Evolutionary conservation across 2,329 filamentous ascomycete genomes (phyloP), one percentile per base, ranked within the genome.

Genomic region (Colletotrichum incanum): DNA sequence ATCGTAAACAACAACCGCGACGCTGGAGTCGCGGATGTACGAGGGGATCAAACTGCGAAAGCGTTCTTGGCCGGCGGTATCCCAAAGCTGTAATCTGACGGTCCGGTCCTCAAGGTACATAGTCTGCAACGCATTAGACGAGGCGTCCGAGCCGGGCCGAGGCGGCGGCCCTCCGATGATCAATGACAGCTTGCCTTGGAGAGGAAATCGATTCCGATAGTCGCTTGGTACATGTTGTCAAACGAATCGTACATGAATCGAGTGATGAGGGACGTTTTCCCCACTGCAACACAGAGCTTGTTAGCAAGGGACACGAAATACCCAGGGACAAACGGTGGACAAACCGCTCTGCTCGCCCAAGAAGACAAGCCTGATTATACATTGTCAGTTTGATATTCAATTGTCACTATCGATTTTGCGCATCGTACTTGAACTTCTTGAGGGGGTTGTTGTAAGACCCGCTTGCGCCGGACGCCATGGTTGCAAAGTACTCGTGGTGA

Each of bases 231-330:
- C 89, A 96, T 98, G 86, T 97, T 98, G 88, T 99, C 96, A 88
- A 99, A 99, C 59, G 96, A 98, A 85, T 99, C 96, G 89, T 99
- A 99, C 96, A 99, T 99, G 88, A 99, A 99, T 76, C 96, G 93
- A 76, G 96, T 99, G 83, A 99, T 99, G 78, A 99, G 87, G 74
- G 96, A 99, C 41, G 96, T 99, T 87, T 99, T 99, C 82, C 96
- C 96, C 79, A 99, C 96, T 98, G 82, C 75, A 65, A 43, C 41
- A 58, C 28, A 59, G 23, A 34, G 14, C 39, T 45, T 34, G 11
- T 73, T 63, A 73, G 71, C 37, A 26, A 43, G 49, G 20, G n/a
- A 50, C 9, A 54, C 1, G 14, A 5, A 12, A 37, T 16, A 37
- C 54, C 66, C 65, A 63, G 68, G 59, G 65, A 67, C 61, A 76